Conservation (phyloP, 345 rosid species). For the Corchorus olitorius region DNA sequence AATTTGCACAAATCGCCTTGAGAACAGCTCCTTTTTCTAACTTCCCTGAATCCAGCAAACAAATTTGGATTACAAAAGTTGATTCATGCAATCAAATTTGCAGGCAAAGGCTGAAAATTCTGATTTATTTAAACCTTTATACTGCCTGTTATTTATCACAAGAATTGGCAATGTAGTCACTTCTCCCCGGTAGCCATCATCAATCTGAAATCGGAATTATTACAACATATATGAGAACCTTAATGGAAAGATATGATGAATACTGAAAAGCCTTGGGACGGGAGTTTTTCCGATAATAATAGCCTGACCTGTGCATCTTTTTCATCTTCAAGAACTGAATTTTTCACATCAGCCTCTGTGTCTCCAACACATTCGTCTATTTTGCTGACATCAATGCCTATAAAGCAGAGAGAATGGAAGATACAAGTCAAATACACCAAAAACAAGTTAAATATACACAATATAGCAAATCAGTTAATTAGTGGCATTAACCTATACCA, state of each 20-base stretch:
- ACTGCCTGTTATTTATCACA: constrained; percentile 67
- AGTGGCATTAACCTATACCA: constrained; percentile 40
- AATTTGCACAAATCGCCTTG: constrained; percentile 62
- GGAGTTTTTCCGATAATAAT: background rate
- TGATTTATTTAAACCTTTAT: constrained; percentile 59
- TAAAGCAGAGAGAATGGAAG: constrained; percentile 11
- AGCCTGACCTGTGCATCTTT: constrained; percentile 79
- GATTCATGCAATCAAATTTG: constrained; percentile 2
- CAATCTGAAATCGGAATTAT: constrained; percentile 52
- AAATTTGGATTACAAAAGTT: background rate
- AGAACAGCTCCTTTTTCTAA: too few species aligned
- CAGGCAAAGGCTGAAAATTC: background rate
- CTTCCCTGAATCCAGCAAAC: constrained; percentile 45
- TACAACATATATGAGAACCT: constrained; percentile 7
- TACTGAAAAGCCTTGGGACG: background rate
- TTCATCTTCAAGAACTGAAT: constrained; percentile 74
- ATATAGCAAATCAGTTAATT: background rate
- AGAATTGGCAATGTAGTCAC: constrained; percentile 53
- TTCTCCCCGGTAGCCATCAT: constrained; percentile 90
- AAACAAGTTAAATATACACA: background rate
- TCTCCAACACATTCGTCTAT: constrained; percentile 80
- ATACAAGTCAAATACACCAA: background rate
- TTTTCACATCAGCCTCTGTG: constrained; percentile 67
- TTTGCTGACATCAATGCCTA: constrained; percentile 75
- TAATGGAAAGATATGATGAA: constrained; percentile 1